phyloP scores from a whole-genome alignment of 169 alveolate genomes.

The Cryptosporidium baileyi region DNA sequence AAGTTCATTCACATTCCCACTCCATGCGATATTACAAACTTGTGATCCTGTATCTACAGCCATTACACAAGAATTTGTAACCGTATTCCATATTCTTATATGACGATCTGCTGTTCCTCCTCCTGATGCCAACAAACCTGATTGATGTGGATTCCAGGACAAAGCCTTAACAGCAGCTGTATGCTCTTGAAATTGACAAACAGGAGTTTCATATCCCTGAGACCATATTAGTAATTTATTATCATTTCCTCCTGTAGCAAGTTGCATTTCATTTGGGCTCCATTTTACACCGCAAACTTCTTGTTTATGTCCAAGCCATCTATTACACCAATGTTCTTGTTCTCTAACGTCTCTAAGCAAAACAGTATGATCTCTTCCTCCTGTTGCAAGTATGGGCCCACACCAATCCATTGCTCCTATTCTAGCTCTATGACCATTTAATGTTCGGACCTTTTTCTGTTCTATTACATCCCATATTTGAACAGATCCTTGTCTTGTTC shows the following conservation, averaged over 20 bases:
- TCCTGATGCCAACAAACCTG: slow-evolving; percentile 92
- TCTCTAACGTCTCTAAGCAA: slow-evolving; percentile 86
- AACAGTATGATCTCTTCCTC: slow-evolving; percentile 90
- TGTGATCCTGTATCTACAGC: slow-evolving; percentile 90
- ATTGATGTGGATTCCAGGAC: slow-evolving; percentile 96
- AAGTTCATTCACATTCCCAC: slow-evolving; percentile 89
- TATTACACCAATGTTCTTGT: slow-evolving; percentile 73
- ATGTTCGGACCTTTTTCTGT: slow-evolving; percentile 73
- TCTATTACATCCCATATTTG: slow-evolving; percentile 82
- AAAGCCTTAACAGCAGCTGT: slow-evolving; percentile 94
- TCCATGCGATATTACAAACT: slow-evolving; percentile 94
- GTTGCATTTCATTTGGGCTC: slow-evolving; percentile 86
- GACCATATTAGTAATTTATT: slow-evolving; percentile 92
- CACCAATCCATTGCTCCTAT: slow-evolving; percentile 92
- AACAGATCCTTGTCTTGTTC: slow-evolving; percentile 86
- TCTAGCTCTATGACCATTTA: slow-evolving; percentile 89
- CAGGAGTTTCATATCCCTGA: slow-evolving; percentile 80
- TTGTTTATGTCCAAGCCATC: slow-evolving; percentile 83
- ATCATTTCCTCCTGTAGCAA: slow-evolving; percentile 96
- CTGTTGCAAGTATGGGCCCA: slow-evolving; percentile 85
- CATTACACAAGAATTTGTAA: slow-evolving; percentile 81
- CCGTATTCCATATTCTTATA: slow-evolving; percentile 94
- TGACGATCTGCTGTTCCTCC: slow-evolving; percentile 98
- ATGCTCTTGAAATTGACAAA: slow-evolving; percentile 82
- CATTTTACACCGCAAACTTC: slow-evolving; percentile 91